These are phyloP conservation scores for Trichoderma afroharzianum DNA, from an alignment of 2,329 filamentous ascomycete genomes.

Conservation along the genomic window DNA sequence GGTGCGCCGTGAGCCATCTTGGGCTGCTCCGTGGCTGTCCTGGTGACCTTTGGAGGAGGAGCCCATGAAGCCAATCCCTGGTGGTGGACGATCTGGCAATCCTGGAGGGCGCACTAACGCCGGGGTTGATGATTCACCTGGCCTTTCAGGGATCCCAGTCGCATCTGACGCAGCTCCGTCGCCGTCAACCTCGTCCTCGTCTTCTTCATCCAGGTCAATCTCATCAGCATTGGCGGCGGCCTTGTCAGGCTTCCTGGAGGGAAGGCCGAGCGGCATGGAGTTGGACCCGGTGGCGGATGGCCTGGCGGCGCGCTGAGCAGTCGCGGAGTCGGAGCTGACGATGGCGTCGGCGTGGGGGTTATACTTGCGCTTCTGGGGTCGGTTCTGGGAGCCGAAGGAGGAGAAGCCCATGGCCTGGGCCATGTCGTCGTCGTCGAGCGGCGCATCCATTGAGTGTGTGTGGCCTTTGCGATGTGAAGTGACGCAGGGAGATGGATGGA, in stretches of 20 bases:
- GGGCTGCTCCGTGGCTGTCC: slow-evolving; percentile 7
- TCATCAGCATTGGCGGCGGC: slow-evolving; percentile 40
- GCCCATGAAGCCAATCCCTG: slow-evolving; percentile 15
- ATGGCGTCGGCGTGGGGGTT: slow-evolving; percentile 51
- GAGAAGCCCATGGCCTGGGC: slow-evolving; percentile 71
- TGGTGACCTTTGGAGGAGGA: slow-evolving; percentile 7
- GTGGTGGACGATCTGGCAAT: slow-evolving; percentile 33
- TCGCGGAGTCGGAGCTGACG: slow-evolving; percentile 27
- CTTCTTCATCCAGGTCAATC: slow-evolving; percentile 43
- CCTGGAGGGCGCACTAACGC: slow-evolving; percentile 32
- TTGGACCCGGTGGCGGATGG: slow-evolving; percentile 34
- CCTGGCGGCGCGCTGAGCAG: slow-evolving; percentile 25
- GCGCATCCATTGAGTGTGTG: slow-evolving; percentile 18
- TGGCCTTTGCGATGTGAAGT: background rate
- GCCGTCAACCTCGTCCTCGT: slow-evolving; percentile 29
- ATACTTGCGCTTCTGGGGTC: slow-evolving; percentile 60
- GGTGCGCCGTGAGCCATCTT: slow-evolving; percentile 19
- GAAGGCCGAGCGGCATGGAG: slow-evolving; percentile 34
- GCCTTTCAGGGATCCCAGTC: background rate
- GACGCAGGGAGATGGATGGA: no score
- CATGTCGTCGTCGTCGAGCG: slow-evolving; percentile 39
- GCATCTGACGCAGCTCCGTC: background rate
- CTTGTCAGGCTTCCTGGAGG: slow-evolving; percentile 2
- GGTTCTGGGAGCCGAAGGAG: slow-evolving; percentile 58
- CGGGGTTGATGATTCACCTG: slow-evolving; percentile 12